Percentiles rank a stretch among this genome's conserved stretches.
Conservation (phyloP, 306 rosid genomes). For the Fagus sylvatica region DNA sequence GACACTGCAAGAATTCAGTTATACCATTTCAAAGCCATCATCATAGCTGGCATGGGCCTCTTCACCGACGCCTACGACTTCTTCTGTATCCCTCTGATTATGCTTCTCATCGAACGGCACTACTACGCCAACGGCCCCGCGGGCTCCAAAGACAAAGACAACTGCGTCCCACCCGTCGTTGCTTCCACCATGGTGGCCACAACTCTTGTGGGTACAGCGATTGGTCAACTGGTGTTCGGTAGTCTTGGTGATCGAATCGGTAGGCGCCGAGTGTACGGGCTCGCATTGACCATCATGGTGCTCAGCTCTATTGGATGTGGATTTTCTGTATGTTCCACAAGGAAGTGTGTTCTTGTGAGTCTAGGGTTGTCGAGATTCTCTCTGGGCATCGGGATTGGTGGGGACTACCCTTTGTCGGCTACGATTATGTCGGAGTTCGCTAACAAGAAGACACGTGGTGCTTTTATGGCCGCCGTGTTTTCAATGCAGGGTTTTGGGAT, state of each 20-base stretch:
- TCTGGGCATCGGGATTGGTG: slow-evolving; percentile 79
- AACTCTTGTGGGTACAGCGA: slow-evolving; percentile 51
- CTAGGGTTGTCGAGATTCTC: slow-evolving; percentile 67
- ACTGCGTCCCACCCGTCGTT: slow-evolving; percentile 15
- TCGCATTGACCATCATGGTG: slow-evolving; percentile 56
- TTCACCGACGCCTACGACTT: slow-evolving; percentile 79
- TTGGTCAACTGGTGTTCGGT: slow-evolving; percentile 63
- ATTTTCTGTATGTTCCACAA: slow-evolving; percentile 56
- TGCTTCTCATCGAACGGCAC: slow-evolving; percentile 48
- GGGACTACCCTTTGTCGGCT: slow-evolving; percentile 77
- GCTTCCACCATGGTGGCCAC: slow-evolving; percentile 40
- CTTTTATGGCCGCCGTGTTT: slow-evolving; percentile 81
- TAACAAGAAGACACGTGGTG: slow-evolving; percentile 66
- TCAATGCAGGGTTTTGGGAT: slow-evolving; percentile 87
- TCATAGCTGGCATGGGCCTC: slow-evolving; percentile 85
- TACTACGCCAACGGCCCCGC: slow-evolving; percentile 28
- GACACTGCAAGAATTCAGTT: slow-evolving; percentile 69
- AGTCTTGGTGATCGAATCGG: slow-evolving; percentile 64
- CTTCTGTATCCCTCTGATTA: slow-evolving; percentile 58
- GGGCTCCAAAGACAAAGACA: not conserved
- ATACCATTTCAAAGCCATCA: slow-evolving; percentile 83
- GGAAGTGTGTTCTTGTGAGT: slow-evolving; percentile 45
- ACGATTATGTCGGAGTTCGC: slow-evolving; percentile 93
- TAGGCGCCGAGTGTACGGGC: slow-evolving; percentile 58
- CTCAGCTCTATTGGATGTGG: slow-evolving; percentile 57